These are phyloP conservation scores for Tillandsia leiboldiana DNA, from an alignment of 176 grass and related monocot genomes.

Conservation along the genomic window DNA sequence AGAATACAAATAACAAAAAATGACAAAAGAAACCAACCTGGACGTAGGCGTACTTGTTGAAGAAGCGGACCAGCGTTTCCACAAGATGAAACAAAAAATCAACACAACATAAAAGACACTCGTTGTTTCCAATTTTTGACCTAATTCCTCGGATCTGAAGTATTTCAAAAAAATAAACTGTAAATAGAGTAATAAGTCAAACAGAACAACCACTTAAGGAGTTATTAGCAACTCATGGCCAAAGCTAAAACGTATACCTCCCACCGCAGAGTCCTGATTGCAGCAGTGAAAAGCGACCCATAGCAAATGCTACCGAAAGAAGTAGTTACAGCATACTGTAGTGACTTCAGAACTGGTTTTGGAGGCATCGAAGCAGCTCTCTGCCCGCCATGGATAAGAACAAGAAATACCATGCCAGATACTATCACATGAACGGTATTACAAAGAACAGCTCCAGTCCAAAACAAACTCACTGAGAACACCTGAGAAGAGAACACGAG, in stretches of 20 bases:
- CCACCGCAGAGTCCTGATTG: constrained; percentile 92
- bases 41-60: constrained; percentile 99
- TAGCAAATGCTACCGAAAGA: constrained; percentile 99
- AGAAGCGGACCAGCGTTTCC: constrained; percentile 92
- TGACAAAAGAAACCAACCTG: constrained; percentile 46
- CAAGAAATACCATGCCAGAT: constrained; percentile 97
- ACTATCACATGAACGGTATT: constrained; percentile 97
- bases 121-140: constrained; percentile 89
- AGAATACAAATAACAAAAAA: neutral
- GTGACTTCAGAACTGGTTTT: constrained; percentile 65
- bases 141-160: constrained; percentile 83
- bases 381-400: constrained; percentile 72
- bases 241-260: constrained; percentile 37
- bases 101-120: constrained; percentile 92
- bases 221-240: neutral
- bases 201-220: neutral
- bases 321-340: constrained; percentile 75
- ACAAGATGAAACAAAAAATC: constrained; percentile 98
- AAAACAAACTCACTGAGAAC: constrained; percentile 93
- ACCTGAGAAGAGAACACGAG: constrained; percentile 40
- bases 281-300: constrained; percentile 95
- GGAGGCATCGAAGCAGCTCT: constrained; percentile 71
- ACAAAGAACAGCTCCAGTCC: constrained; percentile 87
- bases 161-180: constrained; percentile 11
- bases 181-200: neutral